These are phyloP conservation scores for Pythium chondricola DNA, from an alignment of 352 stramenopile genomes.

Conservation along the genomic window DNA sequence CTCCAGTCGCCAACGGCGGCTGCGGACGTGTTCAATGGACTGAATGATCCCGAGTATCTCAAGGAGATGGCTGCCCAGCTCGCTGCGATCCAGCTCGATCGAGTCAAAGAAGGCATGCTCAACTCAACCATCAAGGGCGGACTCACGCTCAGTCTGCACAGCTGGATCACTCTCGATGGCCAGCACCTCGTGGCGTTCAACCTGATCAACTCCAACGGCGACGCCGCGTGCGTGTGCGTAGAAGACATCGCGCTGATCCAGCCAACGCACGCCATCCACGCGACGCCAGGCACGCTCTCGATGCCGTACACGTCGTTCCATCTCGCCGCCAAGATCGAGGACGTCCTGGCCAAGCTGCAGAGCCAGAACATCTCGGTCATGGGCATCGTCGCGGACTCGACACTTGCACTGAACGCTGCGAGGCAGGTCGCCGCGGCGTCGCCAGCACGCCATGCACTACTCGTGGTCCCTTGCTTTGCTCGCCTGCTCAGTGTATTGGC, in stretches of 20 bases:
- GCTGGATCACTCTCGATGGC: constrained; percentile 53
- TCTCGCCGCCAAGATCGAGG: constrained; percentile 39
- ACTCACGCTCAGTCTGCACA: constrained; percentile 68
- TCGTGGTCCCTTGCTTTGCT: constrained; percentile 67
- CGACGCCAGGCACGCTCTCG: neutral
- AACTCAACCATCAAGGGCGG: constrained; percentile 79
- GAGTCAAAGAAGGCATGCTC: constrained; percentile 76
- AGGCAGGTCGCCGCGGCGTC: constrained; percentile 44
- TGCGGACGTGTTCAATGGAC: constrained; percentile 10
- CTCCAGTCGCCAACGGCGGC: constrained; percentile 2
- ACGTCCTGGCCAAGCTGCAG: constrained; percentile 43
- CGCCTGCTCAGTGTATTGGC: constrained; percentile 46
- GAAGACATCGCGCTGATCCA: constrained; percentile 30
- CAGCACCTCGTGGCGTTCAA: constrained; percentile 72
- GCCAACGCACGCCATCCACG: neutral
- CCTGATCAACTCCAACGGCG: constrained; percentile 74
- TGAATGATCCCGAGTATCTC: constrained; percentile 33
- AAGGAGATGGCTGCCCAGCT: constrained; percentile 30
- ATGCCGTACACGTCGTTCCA: constrained; percentile 21
- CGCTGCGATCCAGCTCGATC: constrained; percentile 48
- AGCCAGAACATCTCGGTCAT: constrained; percentile 61
- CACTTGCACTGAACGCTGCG: constrained; percentile 48
- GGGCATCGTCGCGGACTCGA: constrained; percentile 66
- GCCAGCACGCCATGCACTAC: constrained; percentile 32
- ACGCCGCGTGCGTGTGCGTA: constrained; percentile 57